Percentiles rank a stretch among this genome's conserved stretches.
Conservation (phyloP, 805 yeast species). For the Starmerella roubikii region DNA sequence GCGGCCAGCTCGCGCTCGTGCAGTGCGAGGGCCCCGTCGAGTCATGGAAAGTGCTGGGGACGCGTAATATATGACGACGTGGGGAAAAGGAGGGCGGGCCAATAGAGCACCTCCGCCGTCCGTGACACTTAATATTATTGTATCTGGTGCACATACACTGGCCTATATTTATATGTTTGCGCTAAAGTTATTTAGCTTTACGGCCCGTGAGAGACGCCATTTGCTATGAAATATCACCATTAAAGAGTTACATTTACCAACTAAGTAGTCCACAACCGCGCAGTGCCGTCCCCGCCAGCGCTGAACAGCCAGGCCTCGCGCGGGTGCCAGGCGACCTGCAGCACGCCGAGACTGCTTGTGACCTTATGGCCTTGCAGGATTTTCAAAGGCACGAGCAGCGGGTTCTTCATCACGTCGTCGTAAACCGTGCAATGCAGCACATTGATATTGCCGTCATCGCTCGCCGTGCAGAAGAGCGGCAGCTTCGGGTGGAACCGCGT, state of each 20-base stretch:
- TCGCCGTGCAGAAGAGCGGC: slow-evolving; percentile 87
- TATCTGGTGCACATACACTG: too few relatives aligned
- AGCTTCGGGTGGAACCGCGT: slow-evolving; percentile 75
- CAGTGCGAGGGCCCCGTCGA: slow-evolving; percentile 57
- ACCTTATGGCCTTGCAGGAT: slow-evolving; percentile 83
- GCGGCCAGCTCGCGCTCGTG: slow-evolving; percentile 55
- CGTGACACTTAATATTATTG: too few relatives aligned
- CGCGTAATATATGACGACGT: slow-evolving; percentile 4
- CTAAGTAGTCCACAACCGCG: slow-evolving; percentile 92
- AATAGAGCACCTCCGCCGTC: too few relatives aligned
- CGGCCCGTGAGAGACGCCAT: too few relatives aligned
- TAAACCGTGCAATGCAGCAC: slow-evolving; percentile 94
- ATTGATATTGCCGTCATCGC: slow-evolving; percentile 88
- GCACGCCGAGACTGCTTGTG: slow-evolving; percentile 67
- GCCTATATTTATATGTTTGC: too few relatives aligned
- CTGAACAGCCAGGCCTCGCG: slow-evolving; percentile 95
- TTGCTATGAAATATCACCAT: too few relatives aligned
- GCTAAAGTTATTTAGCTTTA: too few relatives aligned
- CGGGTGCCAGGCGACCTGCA: slow-evolving; percentile 90
- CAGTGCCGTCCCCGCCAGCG: slow-evolving; percentile 94
- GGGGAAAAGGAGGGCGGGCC: too few relatives aligned
- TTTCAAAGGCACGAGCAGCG: slow-evolving; percentile 89
- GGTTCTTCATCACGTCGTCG: slow-evolving; percentile 90
- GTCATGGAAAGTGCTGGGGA: slow-evolving; percentile 54
- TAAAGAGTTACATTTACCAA: too few relatives aligned